Evolutionary conservation across 345 rosid species (phyloP).

Genomic region (Eucalyptus caleyi): DNA sequence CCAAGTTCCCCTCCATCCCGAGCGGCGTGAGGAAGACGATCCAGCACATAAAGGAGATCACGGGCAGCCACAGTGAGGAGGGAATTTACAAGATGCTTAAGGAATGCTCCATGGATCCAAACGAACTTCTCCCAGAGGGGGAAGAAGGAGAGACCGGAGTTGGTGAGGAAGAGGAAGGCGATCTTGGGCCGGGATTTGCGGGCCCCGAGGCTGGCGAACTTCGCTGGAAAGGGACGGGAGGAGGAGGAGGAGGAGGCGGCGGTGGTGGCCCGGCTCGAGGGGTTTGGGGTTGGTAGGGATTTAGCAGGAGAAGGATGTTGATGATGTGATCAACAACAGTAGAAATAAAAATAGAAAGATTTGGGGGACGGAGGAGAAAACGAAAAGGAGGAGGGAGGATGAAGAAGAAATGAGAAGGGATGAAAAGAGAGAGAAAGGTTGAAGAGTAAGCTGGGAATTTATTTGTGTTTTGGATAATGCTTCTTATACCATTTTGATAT

Average conservation of each 20-base stretch:
- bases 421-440: no score
- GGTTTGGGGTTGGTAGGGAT: background rate
- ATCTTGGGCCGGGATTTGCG: constrained; percentile 44
- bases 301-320: no score
- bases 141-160: no score
- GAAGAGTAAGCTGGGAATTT: no score
- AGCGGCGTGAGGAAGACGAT: constrained; percentile 48
- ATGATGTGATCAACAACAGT: no score
- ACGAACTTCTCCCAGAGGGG: constrained; percentile 11
- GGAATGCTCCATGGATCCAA: constrained; percentile 90
- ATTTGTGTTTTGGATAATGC: no score
- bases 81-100: constrained; percentile 87
- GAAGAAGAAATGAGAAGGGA: no score
- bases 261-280: background rate
- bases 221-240: background rate
- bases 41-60: constrained; percentile 71
- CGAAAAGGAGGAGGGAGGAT: no score
- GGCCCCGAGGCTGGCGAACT: constrained; percentile 18
- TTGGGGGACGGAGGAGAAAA: no score
- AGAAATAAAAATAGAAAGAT: no score
- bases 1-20: constrained; percentile 63
- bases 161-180: constrained; percentile 8
- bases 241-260: background rate
- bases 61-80: constrained; percentile 67
- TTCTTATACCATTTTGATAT: no score